Percentiles rank a stretch among this genome's conserved stretches.
These are phyloP conservation scores for Luffa acutangula DNA, from an alignment of 306 rosid species.

Conservation along the genomic window DNA sequence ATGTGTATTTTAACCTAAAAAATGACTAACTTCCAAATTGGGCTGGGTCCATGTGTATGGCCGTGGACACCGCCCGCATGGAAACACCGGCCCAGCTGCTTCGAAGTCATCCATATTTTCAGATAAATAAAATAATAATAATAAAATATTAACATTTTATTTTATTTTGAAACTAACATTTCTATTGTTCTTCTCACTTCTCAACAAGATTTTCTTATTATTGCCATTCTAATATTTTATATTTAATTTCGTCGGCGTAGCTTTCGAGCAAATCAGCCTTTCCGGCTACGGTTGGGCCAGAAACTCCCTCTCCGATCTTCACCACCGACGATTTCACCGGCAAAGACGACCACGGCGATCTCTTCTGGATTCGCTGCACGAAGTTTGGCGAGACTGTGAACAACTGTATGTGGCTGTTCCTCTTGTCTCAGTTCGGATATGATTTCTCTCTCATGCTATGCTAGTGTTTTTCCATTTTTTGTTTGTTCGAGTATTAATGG, in stretches of 20 bases:
- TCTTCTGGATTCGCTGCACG: neutral
- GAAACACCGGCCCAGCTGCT: neutral
- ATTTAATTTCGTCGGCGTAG: neutral
- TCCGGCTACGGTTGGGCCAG: neutral
- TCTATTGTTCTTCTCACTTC: too few relatives aligned
- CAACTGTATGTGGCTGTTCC: neutral
- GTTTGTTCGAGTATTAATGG: neutral
- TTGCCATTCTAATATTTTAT: neutral
- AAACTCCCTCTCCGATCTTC: neutral
- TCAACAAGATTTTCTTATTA: too few relatives aligned
- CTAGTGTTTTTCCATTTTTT: neutral
- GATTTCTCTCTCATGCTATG: neutral
- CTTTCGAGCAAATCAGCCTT: neutral
- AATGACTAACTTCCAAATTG: neutral
- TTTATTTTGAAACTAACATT: too few relatives aligned
- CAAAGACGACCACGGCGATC: neutral
- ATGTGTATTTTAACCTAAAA: too few relatives aligned
- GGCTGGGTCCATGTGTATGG: neutral
- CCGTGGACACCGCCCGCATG: neutral
- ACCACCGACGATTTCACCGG: neutral
- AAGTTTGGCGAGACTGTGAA: neutral
- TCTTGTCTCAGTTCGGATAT: neutral
- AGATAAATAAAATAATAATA: neutral
- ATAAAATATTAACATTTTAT: too few relatives aligned
- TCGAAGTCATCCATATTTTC: neutral